Evolutionary conservation across 768 basidiomycete genomes (phyloP), one percentile per base, ranked within the genome.

Genomic region (Clathrus columnatus): DNA sequence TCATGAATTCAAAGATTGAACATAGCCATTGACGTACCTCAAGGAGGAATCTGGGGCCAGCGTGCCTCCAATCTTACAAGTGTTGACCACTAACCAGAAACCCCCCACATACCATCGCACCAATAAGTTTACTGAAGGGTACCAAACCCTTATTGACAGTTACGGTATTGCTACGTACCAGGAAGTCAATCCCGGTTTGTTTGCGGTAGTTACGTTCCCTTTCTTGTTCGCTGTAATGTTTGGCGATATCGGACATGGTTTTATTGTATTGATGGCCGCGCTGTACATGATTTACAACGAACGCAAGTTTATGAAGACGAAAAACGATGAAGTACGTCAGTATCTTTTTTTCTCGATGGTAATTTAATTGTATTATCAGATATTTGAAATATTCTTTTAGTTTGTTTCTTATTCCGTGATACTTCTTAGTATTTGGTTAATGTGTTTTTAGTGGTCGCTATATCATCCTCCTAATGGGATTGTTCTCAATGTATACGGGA

Each of bases 171-270:
- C 92, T 14, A 84, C 81, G 1, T 98, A 99, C 67, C 90, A 97
- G 67, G 96, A 99, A 70, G 84, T 93, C 67, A 98, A 98, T 67
- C 95, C 96, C 18, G 96, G 94, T 52, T 71, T 98, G 26, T 95
- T 95, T 69, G 91, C 91, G 0, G 74, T 90, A 61, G 74, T 87
- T 62, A 96, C 93, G 1, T 96, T 96, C 82, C 96, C 96, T 0
- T 98, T 99, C 82, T 71, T 99, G 61, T 99, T 98, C 64, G 95
- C 92, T 4, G 91, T 99, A 72, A 99, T 99, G 96, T 99, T 99
- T 67, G 96, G 96, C 64, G 96, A 99, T 70, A 89, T 98, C 65
- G 96, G 96, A 2, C 96, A 99, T 70, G 96, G 92, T 27, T 73
- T 81, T 58, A 83, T 98, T 64, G 87, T 90, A 62, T 77, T 87